Evolutionary conservation across 73 alveolate genomes (phyloP), one percentile per base, ranked within the genome.

Genomic region (Paramecium bursaria): DNA sequence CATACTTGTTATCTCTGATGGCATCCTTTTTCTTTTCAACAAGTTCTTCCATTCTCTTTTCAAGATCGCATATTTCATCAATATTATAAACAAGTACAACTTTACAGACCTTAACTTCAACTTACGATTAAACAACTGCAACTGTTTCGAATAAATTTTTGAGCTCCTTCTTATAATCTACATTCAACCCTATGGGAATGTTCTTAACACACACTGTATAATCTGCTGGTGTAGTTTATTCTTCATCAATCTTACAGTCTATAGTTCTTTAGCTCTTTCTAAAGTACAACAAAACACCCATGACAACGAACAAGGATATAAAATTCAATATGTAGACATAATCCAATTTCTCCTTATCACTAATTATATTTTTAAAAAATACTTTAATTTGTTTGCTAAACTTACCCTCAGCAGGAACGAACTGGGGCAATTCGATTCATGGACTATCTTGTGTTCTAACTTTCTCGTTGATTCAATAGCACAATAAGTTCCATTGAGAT

Each of bases 261-360:
- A 79, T 79, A 53, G 51, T 44, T 79, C 89, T 79, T 54, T 79
- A 46, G 25, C 76, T 79, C 50, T 73, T 79, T 54, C 89, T 79
- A 27, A 79, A 79, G 50, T 53, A 79, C 46, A 79, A 26, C 9
- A 79, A 31, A 3, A 79, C 22, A 22, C 51, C 27, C 89, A 79
- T 79, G 3, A 79, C 54, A 33, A 73, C 54, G 3, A 52, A 35
- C 31, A 53, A 4, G 54, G 85, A 49, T 13, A 79, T 50, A 42
- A 73, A 54, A 29, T 79, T 55, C 30, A 54, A 79, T 31, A 79
- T 13, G 26, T 54, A 30, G 48, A 33, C 13, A 54, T 26, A 33
- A 39, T 79, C 48, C 29, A 53, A 25, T 33, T 52, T 73, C 50
- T 79, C 73, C 54, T 57, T 33, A 53, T 79, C 54, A 50, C 89